Evolutionary conservation across 257 asterid genomes (phyloP), one percentile per base, ranked within the genome.

Genomic region (Thymus quinquecostatus): DNA sequence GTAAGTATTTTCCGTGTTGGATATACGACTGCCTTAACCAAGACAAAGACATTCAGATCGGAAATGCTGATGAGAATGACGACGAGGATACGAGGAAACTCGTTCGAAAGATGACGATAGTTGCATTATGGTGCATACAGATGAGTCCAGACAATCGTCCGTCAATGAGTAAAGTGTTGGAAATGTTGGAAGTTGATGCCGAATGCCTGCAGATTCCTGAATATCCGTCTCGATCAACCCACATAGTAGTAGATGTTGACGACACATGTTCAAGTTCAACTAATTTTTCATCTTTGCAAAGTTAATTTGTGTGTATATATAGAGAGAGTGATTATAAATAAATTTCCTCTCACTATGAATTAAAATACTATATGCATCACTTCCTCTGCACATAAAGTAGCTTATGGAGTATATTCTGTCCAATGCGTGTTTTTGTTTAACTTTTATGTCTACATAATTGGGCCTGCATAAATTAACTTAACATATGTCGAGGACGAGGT

Each of bases 101-200:
- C 14, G 53, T 8, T 40, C 36, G 36, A 30, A 62, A 62, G 68
- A 62, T 62, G 68, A 43, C 68, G 0, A 62, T 62, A 62, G 68
- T 62, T 10, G 68, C 68, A 4, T 41, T 62, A 2, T 62, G 68
- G 54, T 62, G 68, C 38, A 62, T 62, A 41, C 38, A 10, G 10
- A 62, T 62, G 68, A 41, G 27, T 62, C 68, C 54, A 62, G 51
- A 62, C 10, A 8, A 41, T 62, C 54, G 54, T 4, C 68, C 54
- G 8, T 40, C 68, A 41, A 62, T 62, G 68, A 62, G 43, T 28
- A 43, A 62, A 55, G 70, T 65, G 33, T n/a, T 65, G 59, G 14
- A 48, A 13, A 48, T 65, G 59, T 51, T 65, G 11, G 59, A 65
- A 49, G 70, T 9, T 11, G 47, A 48, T 6, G 33, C 49, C 1